Base-by-base conservation (phyloP, 805 yeast species). In the Saitoella complicata region DNA sequence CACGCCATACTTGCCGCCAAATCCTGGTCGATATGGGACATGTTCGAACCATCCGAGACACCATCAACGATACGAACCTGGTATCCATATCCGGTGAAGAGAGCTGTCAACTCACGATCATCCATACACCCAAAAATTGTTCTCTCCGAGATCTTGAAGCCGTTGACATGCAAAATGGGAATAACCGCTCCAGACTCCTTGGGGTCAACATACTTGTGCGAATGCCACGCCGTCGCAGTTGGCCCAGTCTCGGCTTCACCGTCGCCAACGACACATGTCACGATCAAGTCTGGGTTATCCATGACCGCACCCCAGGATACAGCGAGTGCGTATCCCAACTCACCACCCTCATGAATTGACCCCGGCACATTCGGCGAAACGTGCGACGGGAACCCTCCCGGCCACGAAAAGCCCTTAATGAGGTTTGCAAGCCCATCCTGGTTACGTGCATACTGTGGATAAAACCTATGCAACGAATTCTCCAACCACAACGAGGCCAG, bases 241-340 rank as follows among this genome's bases (percentile, higher is more conserved):
- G 53, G 53, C 8, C 53, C 53, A 6, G 52, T 46, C 46, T 51
- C 53, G 38, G 53, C 51, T 42, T 51, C 53, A 33, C 53, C 53
- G 31, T 51, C 53, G 32, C 53, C 53, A 38, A 51, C 45, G 37
- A 51, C 40, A 32, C 49, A 45, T 11, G 48, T 33, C n/a, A 44
- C 52, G 34, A 50, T 45, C 42, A 49, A 39, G 33, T 51, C 49
- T 11, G 53, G 53, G 32, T 46, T 44, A 43, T 51, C 53, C 47
- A 46, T 47, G 32, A 51, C 45, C 5, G 53, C 50, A 40, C 53
- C 53, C 37, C 46, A 51, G 7, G 52, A 35, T 30, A 49, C 52
- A 6, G 53, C 50, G 13, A 51, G 50, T 37, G 53, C 49, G 50
- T 51, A 51, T n/a, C 53, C 53, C 10, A 51, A 48, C 45, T 51